Evolutionary conservation across 2,329 filamentous ascomycete genomes (phyloP).

Genomic region (Penicillium sp.): DNA sequence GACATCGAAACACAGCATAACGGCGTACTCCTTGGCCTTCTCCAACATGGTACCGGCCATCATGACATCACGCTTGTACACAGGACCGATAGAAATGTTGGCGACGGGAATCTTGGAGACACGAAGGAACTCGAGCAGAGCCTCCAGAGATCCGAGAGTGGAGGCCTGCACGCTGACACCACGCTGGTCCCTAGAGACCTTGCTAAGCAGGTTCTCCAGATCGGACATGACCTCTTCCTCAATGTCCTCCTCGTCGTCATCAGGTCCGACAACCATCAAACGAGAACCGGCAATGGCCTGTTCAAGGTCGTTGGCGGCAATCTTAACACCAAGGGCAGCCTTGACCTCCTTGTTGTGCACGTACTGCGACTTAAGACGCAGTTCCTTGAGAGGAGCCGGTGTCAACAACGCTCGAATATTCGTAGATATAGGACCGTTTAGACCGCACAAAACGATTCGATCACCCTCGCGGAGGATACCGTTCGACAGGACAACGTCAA

Average conservation of each 20-base stretch:
- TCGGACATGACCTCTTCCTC: conserved; percentile 95
- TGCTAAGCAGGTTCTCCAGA: conserved; percentile 79
- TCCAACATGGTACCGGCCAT: conserved; percentile 90
- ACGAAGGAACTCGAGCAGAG: conserved; percentile 89
- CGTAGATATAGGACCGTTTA: conserved; percentile 86
- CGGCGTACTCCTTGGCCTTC: conserved; percentile 84
- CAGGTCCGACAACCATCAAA: conserved; percentile 82
- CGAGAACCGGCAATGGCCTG: conserved; percentile 93
- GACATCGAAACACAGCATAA: conserved; percentile 99
- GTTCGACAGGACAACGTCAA: conserved; percentile 93
- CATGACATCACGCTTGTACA: conserved; percentile 97
- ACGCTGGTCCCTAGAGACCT: conserved; percentile 84
- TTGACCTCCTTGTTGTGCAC: conserved; percentile 99
- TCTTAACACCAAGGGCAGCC: conserved; percentile 96
- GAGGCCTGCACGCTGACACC: conserved; percentile 97
- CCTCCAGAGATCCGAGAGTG: conserved; percentile 91
- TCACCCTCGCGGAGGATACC: conserved; percentile 91
- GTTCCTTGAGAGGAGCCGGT: conserved; percentile 81
- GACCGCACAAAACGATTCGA: conserved; percentile 86
- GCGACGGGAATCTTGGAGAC: conserved; percentile 93
- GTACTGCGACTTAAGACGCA: conserved; percentile 90
- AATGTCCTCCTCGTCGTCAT: conserved; percentile 93
- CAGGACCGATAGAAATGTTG: conserved; percentile 92
- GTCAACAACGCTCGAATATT: conserved; percentile 92
- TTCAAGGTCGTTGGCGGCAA: conserved; percentile 89